Evolutionary conservation across 495 filamentous ascomycete genomes (phyloP), one percentile per base, ranked within the genome.

Genomic region (Aspergillus cristatus): DNA sequence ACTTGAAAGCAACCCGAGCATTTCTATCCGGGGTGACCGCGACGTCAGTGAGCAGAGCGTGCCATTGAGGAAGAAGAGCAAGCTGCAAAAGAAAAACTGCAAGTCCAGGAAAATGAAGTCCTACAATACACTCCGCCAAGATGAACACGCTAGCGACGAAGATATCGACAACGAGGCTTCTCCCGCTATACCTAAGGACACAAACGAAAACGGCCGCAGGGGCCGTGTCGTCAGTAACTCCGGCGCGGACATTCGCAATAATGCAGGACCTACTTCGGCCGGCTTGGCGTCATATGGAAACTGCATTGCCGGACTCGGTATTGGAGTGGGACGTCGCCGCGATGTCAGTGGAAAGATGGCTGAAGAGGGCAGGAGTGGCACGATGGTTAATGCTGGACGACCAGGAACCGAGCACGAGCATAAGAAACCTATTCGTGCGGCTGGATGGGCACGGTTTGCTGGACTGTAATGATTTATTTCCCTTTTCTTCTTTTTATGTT

Each of bases 281-380:
- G 71, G 60, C 1, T 28, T 51, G 65, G 43, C 58, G 63, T 54
- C 77, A 61, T 48, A 80, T 63, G 55, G 81, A 24, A 62, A 81
- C 50, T 81, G 75, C 43, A 72, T 76, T 16, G 57, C 72, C 11
- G 71, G 68, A 13, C 48, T 66, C 39, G 71, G 68, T 14, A 46
- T 66, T 39, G 63, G 55, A 39, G 66, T 55, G 49, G 66, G 57
- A 41, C 62, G 58, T 47, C 56, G 64, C 46, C 68, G 87, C 35
- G 79, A 86, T 47, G 86, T 90, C 7, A 91, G 85, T 49, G 88
- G 86, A 2, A 86, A 86, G 58, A 63, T 85, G 32, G 88, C 79
- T 1, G 88, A 95, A 60, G 88, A 95, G 59, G 88, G 88, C 1
- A 66, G 80, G 28, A 75, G 74, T 2, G 68, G 69, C 7, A 50